Conservation (phyloP, 2,329 filamentous ascomycete species). For the Dactylella cylindrospora region DNA sequence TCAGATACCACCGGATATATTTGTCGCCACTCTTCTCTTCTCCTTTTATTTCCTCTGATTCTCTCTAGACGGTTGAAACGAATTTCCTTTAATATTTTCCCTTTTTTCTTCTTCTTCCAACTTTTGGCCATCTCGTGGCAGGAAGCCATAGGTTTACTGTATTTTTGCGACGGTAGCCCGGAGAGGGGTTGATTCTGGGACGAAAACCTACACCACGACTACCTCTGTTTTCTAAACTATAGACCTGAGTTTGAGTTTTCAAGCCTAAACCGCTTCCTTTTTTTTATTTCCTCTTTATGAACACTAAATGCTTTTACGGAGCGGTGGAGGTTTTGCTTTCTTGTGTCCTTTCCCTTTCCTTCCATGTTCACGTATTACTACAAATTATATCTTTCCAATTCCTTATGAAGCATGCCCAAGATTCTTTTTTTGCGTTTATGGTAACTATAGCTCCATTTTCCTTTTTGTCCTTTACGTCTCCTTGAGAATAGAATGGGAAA, state of each 20-base stretch:
- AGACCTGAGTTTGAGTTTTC: constrained; percentile 19
- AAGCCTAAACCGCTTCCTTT: neutral
- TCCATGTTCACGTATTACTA: constrained; percentile 25
- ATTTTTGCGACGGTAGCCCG: neutral
- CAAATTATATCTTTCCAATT: constrained; percentile 3
- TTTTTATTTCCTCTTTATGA: neutral
- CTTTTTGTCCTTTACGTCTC: neutral
- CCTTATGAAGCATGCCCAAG: neutral
- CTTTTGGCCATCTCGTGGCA: neutral
- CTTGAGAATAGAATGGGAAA: too few relatives aligned
- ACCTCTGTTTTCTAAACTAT: too few relatives aligned
- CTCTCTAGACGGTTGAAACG: constrained; percentile 37
- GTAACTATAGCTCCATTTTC: constrained; percentile 5
- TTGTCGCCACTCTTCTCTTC: constrained; percentile 2
- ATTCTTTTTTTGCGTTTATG: constrained; percentile 4
- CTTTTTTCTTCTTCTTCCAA: constrained; percentile 4
- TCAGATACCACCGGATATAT: constrained; percentile 43
- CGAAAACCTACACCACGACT: neutral
- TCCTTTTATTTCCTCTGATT: constrained; percentile 1
- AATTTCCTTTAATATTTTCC: constrained; percentile 42
- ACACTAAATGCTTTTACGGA: constrained; percentile 3
- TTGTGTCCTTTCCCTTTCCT: constrained; percentile 2
- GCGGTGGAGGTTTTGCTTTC: constrained; percentile 12
- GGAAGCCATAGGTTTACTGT: constrained; percentile 12
- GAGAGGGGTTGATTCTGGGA: constrained; percentile 2